Conservation (phyloP, 2,329 filamentous ascomycete species). For the Blastomyces percursus region DNA sequence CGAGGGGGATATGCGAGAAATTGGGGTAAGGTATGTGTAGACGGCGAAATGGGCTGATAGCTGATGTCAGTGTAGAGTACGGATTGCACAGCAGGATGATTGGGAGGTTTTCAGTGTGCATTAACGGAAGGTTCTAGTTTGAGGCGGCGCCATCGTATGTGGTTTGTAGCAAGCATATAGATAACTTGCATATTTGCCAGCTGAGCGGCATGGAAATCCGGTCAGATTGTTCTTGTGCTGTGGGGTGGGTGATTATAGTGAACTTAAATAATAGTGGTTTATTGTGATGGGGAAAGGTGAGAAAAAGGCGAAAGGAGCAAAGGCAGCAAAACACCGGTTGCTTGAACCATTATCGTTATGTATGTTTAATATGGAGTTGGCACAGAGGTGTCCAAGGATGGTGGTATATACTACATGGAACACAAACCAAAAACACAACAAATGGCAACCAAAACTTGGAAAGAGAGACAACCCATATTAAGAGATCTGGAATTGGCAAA, state of each 20-base stretch:
- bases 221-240: background rate
- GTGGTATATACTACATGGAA: background rate
- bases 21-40: background rate
- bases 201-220: background rate
- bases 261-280: background rate
- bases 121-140: too few relatives aligned
- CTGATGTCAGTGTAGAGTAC: too few relatives aligned
- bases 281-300: background rate
- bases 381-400: background rate
- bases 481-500: background rate
- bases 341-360: background rate
- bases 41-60: background rate
- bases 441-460: background rate
- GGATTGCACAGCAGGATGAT: too few relatives aligned
- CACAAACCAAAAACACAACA: background rate
- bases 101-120: too few relatives aligned
- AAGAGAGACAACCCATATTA: background rate
- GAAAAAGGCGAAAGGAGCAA: background rate
- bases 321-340: background rate
- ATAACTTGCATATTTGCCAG: background rate
- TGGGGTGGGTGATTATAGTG: background rate
- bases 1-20: background rate
- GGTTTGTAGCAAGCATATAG: background rate
- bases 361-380: constrained; percentile 1
- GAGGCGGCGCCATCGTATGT: too few relatives aligned